Conservation (phyloP, 441 rosid species). For the Aleurites moluccanus region DNA sequence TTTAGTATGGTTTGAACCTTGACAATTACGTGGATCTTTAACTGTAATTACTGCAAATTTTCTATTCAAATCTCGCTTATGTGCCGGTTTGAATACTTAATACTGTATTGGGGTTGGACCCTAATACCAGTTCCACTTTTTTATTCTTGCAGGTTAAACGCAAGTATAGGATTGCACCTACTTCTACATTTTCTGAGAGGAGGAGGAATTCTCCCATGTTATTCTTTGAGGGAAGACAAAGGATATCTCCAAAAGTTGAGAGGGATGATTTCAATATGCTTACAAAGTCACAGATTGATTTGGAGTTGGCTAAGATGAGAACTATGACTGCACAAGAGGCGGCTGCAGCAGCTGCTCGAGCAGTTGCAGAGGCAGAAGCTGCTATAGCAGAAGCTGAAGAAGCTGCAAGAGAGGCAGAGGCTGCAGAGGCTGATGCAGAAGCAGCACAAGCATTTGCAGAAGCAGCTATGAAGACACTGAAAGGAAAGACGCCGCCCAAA, state of each 20-base stretch:
- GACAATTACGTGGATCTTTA: neutral
- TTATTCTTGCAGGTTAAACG: slow-evolving; percentile 66
- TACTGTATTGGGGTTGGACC: neutral
- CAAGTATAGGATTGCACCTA: slow-evolving; percentile 68
- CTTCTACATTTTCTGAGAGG: slow-evolving; percentile 45
- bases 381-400: slow-evolving; percentile 87
- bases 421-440: slow-evolving; percentile 90
- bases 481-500: slow-evolving; percentile 54
- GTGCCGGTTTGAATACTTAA: neutral
- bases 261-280: slow-evolving; percentile 47
- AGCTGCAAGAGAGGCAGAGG: slow-evolving; percentile 92
- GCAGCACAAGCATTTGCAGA: slow-evolving; percentile 90
- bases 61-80: neutral
- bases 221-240: slow-evolving; percentile 42
- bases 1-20: neutral
- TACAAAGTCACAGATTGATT: slow-evolving; percentile 63
- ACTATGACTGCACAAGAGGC: slow-evolving; percentile 82
- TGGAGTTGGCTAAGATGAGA: slow-evolving; percentile 75
- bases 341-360: slow-evolving; percentile 76
- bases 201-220: slow-evolving; percentile 38
- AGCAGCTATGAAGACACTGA: slow-evolving; percentile 68
- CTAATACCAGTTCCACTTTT: neutral
- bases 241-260: slow-evolving; percentile 49
- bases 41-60: neutral
- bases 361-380: slow-evolving; percentile 93